Evolutionary conservation across 1,284 basidiomycete species (phyloP).

Genomic region (Ganoderma meredithae): DNA sequence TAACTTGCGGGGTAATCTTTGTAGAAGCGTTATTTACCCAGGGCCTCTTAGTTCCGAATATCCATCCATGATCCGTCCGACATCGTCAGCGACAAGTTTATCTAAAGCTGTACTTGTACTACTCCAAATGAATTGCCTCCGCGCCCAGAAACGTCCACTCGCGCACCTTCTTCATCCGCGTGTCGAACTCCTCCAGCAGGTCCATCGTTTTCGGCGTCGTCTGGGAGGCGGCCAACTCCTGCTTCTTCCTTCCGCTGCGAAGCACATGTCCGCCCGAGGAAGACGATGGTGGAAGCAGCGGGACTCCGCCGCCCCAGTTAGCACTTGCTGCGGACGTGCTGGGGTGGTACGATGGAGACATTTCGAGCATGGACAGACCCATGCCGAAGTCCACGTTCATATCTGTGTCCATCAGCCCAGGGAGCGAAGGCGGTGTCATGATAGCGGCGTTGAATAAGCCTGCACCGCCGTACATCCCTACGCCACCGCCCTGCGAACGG

Average conservation of each 20-base stretch:
- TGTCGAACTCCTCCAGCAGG: slow-evolving; percentile 34
- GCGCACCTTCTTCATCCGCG: slow-evolving; percentile 31
- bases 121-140: slow-evolving; percentile 1
- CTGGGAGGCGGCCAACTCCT: background rate
- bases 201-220: slow-evolving; percentile 5
- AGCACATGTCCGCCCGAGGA: background rate
- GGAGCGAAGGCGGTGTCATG: background rate
- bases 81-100: background rate
- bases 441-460: no score
- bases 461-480: background rate
- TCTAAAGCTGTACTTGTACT: slow-evolving; percentile 3
- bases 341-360: background rate
- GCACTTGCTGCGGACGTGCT: background rate
- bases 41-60: background rate
- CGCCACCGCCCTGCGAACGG: background rate
- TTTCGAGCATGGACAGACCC: background rate
- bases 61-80: background rate
- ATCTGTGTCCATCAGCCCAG: slow-evolving; percentile 8
- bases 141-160: slow-evolving; percentile 23
- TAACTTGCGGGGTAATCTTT: background rate
- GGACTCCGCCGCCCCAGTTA: background rate
- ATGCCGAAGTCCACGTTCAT: slow-evolving; percentile 13
- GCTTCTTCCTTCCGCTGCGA: background rate
- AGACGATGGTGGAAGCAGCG: background rate
- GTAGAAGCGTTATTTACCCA: background rate